Conservation (phyloP, 352 stramenopile species). For the Pilasporangium apinafurcum region DNA sequence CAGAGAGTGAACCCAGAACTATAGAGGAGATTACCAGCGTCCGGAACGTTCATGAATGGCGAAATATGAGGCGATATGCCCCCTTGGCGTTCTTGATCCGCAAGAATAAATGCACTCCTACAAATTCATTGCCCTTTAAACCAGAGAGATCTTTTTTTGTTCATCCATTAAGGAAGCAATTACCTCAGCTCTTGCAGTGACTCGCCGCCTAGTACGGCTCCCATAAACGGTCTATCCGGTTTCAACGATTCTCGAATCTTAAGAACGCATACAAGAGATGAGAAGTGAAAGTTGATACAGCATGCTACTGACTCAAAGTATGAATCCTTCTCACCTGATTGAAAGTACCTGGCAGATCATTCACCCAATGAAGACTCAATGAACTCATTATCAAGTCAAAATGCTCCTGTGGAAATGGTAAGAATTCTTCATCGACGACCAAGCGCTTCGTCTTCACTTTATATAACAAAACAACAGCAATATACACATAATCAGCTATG, state of each 20-base stretch:
- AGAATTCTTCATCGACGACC: constrained; percentile 88
- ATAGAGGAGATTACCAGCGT: constrained; percentile 91
- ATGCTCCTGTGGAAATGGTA: constrained; percentile 92
- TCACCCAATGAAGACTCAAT: constrained; percentile 95
- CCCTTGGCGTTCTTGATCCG: constrained; percentile 93
- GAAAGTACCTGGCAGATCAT: constrained; percentile 91
- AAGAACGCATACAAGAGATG: neutral
- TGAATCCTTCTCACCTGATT: constrained; percentile 25
- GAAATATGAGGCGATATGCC: constrained; percentile 94
- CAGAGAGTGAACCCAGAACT: constrained; percentile 92
- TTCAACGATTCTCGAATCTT: constrained; percentile 88
- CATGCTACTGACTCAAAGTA: neutral
- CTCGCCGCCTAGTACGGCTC: constrained; percentile 92
- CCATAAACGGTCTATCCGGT: constrained; percentile 96
- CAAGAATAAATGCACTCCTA: constrained; percentile 90
- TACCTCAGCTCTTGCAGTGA: constrained; percentile 94
- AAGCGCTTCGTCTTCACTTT: constrained; percentile 71
- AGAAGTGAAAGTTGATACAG: neutral
- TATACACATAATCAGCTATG: neutral
- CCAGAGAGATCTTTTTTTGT: too few relatives aligned
- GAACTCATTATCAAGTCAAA: constrained; percentile 97
- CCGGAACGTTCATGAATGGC: constrained; percentile 94
- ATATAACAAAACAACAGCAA: constrained; percentile 4
- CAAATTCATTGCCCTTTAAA: too few relatives aligned
- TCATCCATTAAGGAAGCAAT: too few relatives aligned